phyloP scores from a whole-genome alignment of 169 alveolate genomes.

The Eimeria mitis region DNA sequence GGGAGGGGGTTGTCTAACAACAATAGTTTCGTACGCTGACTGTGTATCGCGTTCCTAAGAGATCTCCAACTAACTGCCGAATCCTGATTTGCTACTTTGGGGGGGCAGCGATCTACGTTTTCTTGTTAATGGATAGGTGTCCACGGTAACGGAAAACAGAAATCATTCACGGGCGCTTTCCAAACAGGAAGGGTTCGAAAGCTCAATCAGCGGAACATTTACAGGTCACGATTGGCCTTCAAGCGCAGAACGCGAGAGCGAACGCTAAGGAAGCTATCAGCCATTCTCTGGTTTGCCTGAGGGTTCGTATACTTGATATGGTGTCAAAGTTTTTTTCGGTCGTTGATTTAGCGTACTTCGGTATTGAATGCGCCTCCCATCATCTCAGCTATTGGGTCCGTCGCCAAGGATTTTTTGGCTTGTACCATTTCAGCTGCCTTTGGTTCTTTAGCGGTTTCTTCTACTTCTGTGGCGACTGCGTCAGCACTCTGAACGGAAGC shows the following conservation, averaged over 20 bases:
- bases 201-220: background rate
- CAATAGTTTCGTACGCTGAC: no score
- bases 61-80: background rate
- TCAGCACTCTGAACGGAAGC: constrained; percentile 51
- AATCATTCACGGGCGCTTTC: background rate
- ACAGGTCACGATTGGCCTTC: constrained; percentile 68
- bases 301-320: background rate
- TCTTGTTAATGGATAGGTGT: background rate
- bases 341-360: background rate
- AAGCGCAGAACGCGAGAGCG: constrained; percentile 71
- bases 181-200: background rate
- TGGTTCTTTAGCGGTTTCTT: constrained; percentile 22
- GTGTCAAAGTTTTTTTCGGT: no score
- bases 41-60: background rate
- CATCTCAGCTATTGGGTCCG: constrained; percentile 61
- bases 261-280: constrained; percentile 69
- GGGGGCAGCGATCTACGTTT: background rate
- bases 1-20: no score
- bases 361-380: constrained; percentile 77
- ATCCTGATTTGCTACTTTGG: background rate
- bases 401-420: constrained; percentile 26
- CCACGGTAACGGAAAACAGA: background rate
- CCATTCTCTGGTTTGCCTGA: constrained; percentile 65
- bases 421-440: constrained; percentile 35
- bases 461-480: constrained; percentile 27